phyloP scores from a whole-genome alignment of 73 alveolate genomes.

The Effrenium voratum region DNA sequence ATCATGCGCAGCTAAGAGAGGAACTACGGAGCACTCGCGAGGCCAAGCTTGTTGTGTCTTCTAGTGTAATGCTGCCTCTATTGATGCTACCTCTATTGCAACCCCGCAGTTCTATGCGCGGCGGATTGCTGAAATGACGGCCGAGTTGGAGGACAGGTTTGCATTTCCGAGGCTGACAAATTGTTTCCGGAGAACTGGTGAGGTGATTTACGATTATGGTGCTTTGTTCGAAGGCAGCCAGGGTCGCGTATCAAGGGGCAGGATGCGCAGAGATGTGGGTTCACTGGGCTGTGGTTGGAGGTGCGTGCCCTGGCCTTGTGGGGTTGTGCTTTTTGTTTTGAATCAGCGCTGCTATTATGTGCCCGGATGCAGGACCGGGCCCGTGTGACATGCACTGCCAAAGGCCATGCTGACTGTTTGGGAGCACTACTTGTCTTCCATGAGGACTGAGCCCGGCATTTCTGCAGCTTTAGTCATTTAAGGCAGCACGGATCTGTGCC shows the following conservation, averaged over 20 bases:
- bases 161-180: neutral
- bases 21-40: conserved; percentile 58
- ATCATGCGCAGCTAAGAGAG: conserved; percentile 49
- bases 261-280: too few species aligned
- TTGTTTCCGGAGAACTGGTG: too few species aligned
- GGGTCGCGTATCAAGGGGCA: too few species aligned
- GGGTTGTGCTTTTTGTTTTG: too few species aligned
- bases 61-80: too few species aligned
- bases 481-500: neutral
- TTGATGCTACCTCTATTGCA: too few species aligned
- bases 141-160: conserved; percentile 55
- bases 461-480: neutral
- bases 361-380: neutral
- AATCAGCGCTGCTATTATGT: neutral
- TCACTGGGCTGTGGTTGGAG: too few species aligned
- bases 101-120: conserved; percentile 39
- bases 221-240: too few species aligned
- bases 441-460: conserved; percentile 27
- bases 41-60: too few species aligned
- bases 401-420: conserved; percentile 89
- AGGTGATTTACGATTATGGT: too few species aligned
- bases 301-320: too few species aligned
- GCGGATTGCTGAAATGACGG: conserved; percentile 54
- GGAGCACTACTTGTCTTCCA: conserved; percentile 59
- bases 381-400: conserved; percentile 46